Base-by-base conservation (phyloP, 208 protist species). In the Trypanosoma rangeli region DNA sequence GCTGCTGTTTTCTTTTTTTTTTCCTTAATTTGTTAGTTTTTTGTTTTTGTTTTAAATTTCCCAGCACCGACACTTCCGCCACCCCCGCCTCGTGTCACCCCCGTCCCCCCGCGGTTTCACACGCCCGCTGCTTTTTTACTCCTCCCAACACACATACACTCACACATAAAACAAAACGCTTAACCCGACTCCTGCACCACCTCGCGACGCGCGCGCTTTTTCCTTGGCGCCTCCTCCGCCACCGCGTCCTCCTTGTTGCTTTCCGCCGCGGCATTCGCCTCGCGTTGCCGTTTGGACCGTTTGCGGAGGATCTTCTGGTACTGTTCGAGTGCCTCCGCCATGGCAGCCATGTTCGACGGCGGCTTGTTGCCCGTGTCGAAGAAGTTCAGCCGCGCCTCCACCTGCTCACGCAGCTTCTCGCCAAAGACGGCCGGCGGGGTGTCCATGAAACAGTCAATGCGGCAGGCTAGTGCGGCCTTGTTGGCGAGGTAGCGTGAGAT, bases 401-500 rank as follows among this genome's bases (percentile, higher is more conserved):
- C 98, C 86, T 99, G 98, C 56, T 98, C 94, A 63, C 90, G 89
- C 62, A 99, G 84, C 80, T 92, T 97, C 73, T 97, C 88, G 58
- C 98, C 98, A 81, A 98, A 99, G 53, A 97, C 85, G 5, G 89
- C 90, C 26, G 93, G 92, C 60, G 83, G 87, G 28, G 78, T 71
- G 52, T 95, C 93, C 88, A 94, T 94, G 77, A 98, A 99, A 77
- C 87, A 97, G 80, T 99, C 98, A 77, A 99, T 99, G 74, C 99
- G 95, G 55, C 89, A 98, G 2, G 98, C 98, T 24, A 99, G 94
- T 22, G 97, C 92, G 66, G 97, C 97, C 84, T 99, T 99, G 92
- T 99, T 99, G 57, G 98, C 98, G 26, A 99, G 93, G 82, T 98
- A 99, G 57, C 98, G 87, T n/a, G 94, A 97, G 57, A 99, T 98